These are phyloP conservation scores for Bimuria novae-zelandiae DNA, from an alignment of 2,329 filamentous ascomycete genomes.

Conservation along the genomic window DNA sequence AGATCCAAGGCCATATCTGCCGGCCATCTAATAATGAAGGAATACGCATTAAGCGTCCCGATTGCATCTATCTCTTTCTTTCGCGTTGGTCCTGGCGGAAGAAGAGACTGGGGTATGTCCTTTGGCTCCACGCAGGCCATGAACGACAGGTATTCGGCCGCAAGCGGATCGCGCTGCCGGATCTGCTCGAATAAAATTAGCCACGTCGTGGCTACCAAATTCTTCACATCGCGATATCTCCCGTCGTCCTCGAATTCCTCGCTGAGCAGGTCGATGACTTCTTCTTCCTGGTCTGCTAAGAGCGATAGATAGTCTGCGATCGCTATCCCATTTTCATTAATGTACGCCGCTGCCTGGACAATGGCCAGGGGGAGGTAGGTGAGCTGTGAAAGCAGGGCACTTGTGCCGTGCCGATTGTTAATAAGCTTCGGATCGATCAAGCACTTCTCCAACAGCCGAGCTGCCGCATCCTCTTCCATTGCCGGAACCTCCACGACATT, in stretches of 20 bases:
- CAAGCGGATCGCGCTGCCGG: constrained; percentile 28
- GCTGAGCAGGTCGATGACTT: constrained; percentile 33
- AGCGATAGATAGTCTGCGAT: constrained; percentile 11
- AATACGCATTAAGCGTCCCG: constrained; percentile 39
- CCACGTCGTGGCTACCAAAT: constrained; percentile 44
- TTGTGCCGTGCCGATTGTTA: too few species aligned
- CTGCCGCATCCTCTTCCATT: too few species aligned
- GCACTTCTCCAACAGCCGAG: too few species aligned
- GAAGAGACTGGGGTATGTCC: constrained; percentile 39
- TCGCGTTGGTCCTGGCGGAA: constrained; percentile 21
- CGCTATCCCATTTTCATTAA: constrained; percentile 28
- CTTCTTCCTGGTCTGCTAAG: constrained; percentile 25
- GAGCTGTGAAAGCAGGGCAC: too few species aligned
- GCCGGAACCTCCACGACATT: too few species aligned
- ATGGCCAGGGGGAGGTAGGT: constrained; percentile 18
- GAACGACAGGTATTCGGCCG: constrained; percentile 39
- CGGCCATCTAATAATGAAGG: constrained; percentile 25
- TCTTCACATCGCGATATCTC: constrained; percentile 33
- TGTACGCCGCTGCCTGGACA: constrained; percentile 30
- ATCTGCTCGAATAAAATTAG: constrained; percentile 42
- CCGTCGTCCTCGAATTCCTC: constrained; percentile 39
- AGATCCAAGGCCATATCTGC: too few species aligned
- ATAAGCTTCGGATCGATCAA: too few species aligned
- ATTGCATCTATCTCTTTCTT: constrained; percentile 31
- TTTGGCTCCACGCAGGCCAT: constrained; percentile 43